Conservation (phyloP, 192 early-diverging fungal genomes). For the Mortierella antarctica region DNA sequence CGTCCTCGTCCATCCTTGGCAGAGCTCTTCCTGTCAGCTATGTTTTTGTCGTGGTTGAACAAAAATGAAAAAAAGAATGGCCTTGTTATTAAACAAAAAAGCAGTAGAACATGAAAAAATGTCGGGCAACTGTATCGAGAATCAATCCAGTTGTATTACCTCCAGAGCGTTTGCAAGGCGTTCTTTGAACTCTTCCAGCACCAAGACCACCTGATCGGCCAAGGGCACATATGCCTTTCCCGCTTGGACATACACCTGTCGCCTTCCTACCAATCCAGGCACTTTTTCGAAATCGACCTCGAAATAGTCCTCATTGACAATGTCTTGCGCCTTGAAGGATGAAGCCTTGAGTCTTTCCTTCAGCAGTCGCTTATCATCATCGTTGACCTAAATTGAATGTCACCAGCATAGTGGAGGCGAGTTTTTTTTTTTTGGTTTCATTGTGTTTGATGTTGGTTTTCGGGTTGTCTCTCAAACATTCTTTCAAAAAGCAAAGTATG, state of each 20-base stretch:
- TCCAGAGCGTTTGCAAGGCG: slow-evolving; percentile 64
- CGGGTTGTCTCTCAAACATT: not conserved
- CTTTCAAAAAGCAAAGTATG: not conserved
- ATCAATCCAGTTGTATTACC: slow-evolving; percentile 25
- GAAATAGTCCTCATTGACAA: slow-evolving; percentile 57
- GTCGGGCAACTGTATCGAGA: not conserved
- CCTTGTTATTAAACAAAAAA: not conserved
- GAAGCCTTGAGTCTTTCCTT: slow-evolving; percentile 33
- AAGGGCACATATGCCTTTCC: slow-evolving; percentile 83
- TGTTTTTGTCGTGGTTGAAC: not conserved
- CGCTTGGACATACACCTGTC: slow-evolving; percentile 68
- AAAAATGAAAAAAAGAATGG: not conserved
- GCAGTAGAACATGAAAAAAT: too few species aligned
- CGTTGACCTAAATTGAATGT: slow-evolving; percentile 26
- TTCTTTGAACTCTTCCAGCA: slow-evolving; percentile 81
- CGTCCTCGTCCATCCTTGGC: slow-evolving; percentile 92
- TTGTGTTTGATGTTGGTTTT: not conserved
- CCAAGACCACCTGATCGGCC: slow-evolving; percentile 74
- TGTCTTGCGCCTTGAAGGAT: slow-evolving; percentile 19
- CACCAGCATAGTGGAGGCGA: not conserved
- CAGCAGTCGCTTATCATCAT: slow-evolving; percentile 41
- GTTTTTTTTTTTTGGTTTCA: not conserved
- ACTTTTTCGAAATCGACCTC: slow-evolving; percentile 80
- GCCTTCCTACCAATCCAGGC: slow-evolving; percentile 65
- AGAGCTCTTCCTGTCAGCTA: slow-evolving; percentile 80